These are phyloP conservation scores for Pseudognaphalium luteoalbum DNA, from an alignment of 129 eudicot genomes.

Conservation along the genomic window DNA sequence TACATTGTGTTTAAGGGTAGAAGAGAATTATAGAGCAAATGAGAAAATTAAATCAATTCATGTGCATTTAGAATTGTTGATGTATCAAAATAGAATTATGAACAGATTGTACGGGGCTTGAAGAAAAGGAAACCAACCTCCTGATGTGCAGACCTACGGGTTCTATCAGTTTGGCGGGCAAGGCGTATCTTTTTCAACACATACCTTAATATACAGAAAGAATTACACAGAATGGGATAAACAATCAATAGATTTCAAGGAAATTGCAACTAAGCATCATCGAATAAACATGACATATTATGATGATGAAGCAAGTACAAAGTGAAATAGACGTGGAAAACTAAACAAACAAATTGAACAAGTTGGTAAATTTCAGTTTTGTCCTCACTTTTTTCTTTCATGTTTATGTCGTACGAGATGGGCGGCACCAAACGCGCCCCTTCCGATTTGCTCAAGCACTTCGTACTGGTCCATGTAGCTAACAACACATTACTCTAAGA, in stretches of 20 bases:
- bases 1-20: background rate
- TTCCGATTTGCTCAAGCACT: constrained; percentile 92
- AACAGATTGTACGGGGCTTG: constrained; percentile 15
- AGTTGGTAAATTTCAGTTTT: background rate
- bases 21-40: background rate
- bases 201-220: constrained; percentile 65
- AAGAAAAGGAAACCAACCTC: constrained; percentile 66
- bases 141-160: constrained; percentile 96
- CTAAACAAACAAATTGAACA: constrained; percentile 10
- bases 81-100: constrained; percentile 8
- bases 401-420: constrained; percentile 89
- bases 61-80: constrained; percentile 21
- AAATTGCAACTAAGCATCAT: constrained; percentile 26
- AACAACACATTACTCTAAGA: constrained; percentile 28
- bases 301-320: constrained; percentile 17
- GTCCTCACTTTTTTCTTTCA: constrained; percentile 90
- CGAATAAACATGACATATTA: constrained; percentile 15
- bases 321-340: background rate
- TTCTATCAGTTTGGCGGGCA: constrained; percentile 98
- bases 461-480: constrained; percentile 85
- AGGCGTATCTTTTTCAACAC: constrained; percentile 98
- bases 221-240: constrained; percentile 28
- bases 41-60: background rate
- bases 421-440: constrained; percentile 96
- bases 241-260: constrained; percentile 21